These are phyloP conservation scores for Vitis hybrid DNA, from an alignment of 177 flowering plant genomes.

Conservation along the genomic window DNA sequence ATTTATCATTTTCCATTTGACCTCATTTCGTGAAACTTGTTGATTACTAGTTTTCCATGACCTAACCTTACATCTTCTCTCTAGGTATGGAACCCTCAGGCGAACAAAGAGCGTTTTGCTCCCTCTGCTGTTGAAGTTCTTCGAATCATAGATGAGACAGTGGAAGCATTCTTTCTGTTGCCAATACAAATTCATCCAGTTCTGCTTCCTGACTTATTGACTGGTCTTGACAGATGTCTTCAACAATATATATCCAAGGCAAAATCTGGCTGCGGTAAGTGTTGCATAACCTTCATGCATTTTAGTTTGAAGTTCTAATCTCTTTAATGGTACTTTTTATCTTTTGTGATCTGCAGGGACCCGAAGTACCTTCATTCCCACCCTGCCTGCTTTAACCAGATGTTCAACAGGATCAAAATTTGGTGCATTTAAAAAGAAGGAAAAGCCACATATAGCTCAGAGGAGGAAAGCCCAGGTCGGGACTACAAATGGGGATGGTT, in stretches of 20 bases:
- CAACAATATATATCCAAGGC: conserved; percentile 71
- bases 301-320: background rate
- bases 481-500: conserved; percentile 46
- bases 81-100: conserved; percentile 87
- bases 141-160: conserved; percentile 72
- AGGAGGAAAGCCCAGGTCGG: conserved; percentile 68
- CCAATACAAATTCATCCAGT: conserved; percentile 81
- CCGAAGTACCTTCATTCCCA: conserved; percentile 60
- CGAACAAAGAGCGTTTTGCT: conserved; percentile 73
- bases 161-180: conserved; percentile 83
- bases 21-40: background rate
- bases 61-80: background rate
- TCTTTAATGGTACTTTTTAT: background rate
- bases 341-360: conserved; percentile 50
- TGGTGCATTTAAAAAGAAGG: conserved; percentile 77
- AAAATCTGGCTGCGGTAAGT: conserved; percentile 91
- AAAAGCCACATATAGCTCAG: conserved; percentile 46
- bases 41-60: background rate
- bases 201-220: conserved; percentile 71
- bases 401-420: conserved; percentile 67
- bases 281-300: background rate
- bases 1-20: background rate
- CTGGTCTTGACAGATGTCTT: conserved; percentile 74
- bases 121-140: conserved; percentile 85
- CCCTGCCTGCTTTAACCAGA: conserved; percentile 86